A percentile compares a stretch with the other conserved stretches of the same genome.
Conservation (phyloP, 2,329 filamentous ascomycete genomes). For the Drechslerella dactyloides region DNA sequence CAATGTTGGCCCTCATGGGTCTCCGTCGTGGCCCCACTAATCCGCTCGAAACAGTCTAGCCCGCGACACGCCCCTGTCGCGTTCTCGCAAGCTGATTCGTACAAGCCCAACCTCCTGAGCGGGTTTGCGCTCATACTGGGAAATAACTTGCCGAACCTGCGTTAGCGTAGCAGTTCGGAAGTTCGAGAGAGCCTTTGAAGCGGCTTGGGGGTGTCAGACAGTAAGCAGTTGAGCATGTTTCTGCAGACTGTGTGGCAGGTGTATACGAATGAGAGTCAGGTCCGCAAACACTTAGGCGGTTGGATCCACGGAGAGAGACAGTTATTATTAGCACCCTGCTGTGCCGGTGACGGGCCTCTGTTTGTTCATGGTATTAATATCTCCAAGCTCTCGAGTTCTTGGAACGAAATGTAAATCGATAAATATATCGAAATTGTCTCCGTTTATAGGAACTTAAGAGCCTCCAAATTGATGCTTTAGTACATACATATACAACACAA, state of each 20-base stretch:
- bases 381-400: not conserved
- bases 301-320: not conserved
- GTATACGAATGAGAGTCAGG: slow-evolving; percentile 14
- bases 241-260: slow-evolving; percentile 26
- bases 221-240: slow-evolving; percentile 19
- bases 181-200: slow-evolving; percentile 15
- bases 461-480: no score
- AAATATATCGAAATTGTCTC: no score
- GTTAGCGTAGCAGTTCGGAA: slow-evolving; percentile 51
- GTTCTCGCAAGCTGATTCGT: slow-evolving; percentile 28
- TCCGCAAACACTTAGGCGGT: not conserved
- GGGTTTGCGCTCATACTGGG: slow-evolving; percentile 46
- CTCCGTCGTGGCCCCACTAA: not conserved
- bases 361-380: not conserved
- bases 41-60: not conserved
- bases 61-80: slow-evolving; percentile 26
- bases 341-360: not conserved
- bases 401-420: no score
- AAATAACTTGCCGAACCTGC: slow-evolving; percentile 40
- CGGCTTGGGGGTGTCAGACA: not conserved
- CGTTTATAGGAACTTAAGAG: no score
- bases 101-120: slow-evolving; percentile 22
- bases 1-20: not conserved
- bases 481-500: no score
- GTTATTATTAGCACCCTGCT: not conserved